Conservation (phyloP, 2,329 filamentous ascomycete species). For the Claviceps purpurea region DNA sequence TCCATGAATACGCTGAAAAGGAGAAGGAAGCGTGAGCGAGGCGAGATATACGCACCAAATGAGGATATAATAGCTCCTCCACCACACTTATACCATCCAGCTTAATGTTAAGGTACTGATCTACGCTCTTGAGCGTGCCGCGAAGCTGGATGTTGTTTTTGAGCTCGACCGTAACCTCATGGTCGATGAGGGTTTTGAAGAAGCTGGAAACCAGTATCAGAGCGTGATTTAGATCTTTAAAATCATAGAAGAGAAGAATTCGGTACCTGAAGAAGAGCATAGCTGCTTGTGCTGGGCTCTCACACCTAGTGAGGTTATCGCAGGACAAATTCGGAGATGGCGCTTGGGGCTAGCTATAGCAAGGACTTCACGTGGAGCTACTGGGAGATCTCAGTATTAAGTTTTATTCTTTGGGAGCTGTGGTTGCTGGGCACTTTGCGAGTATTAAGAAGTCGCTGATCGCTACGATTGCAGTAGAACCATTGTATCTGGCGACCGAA, state of each 20-base stretch:
- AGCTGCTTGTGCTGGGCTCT: conserved; percentile 7
- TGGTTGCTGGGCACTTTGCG: too few relatives aligned
- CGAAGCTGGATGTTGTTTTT: conserved; percentile 98
- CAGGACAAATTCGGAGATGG: too few relatives aligned
- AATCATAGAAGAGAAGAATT: neutral
- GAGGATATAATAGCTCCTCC: conserved; percentile 88
- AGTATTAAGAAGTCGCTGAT: too few relatives aligned
- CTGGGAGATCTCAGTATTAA: too few relatives aligned
- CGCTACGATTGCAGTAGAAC: too few relatives aligned
- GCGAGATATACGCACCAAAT: conserved; percentile 49
- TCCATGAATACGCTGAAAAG: too few relatives aligned
- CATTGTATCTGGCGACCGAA: too few relatives aligned
- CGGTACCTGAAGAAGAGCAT: conserved; percentile 34
- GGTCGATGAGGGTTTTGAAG: conserved; percentile 97
- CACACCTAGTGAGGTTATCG: too few relatives aligned
- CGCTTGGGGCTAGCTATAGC: too few relatives aligned
- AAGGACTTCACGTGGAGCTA: too few relatives aligned
- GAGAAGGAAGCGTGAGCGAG: neutral
- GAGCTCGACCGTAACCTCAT: conserved; percentile 93
- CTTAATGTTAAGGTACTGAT: conserved; percentile 99
- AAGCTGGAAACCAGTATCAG: conserved; percentile 43
- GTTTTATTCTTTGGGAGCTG: too few relatives aligned
- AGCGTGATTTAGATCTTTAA: too few relatives aligned
- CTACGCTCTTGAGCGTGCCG: conserved; percentile 89
- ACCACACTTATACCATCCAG: conserved; percentile 88